Percentiles rank a stretch among this genome's conserved stretches.
phyloP scores from a whole-genome alignment of 352 stramenopile genomes.

The Plasmopara viticola region DNA sequence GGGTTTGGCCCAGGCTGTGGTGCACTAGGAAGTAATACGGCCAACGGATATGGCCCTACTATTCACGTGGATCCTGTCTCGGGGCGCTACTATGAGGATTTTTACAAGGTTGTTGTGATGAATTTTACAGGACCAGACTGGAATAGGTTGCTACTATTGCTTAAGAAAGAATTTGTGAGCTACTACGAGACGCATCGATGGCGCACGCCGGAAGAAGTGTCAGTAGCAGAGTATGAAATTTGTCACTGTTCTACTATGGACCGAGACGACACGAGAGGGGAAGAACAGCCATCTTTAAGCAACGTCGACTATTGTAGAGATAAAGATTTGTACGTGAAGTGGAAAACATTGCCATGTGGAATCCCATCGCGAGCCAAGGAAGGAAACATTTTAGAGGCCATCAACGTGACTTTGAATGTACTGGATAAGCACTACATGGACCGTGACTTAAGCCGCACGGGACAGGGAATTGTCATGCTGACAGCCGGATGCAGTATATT shows the following conservation, averaged over 20 bases:
- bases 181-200: conserved; percentile 85
- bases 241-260: conserved; percentile 19
- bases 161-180: conserved; percentile 92
- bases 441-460: conserved; percentile 89
- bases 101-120: conserved; percentile 80
- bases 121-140: conserved; percentile 90
- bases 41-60: conserved; percentile 40
- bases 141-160: conserved; percentile 80
- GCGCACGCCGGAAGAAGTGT: conserved; percentile 43
- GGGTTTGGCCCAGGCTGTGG: conserved; percentile 33
- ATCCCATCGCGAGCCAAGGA: conserved; percentile 89
- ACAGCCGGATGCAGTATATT: conserved; percentile 96
- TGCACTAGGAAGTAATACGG: conserved; percentile 23
- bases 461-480: conserved; percentile 95
- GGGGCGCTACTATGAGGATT: conserved; percentile 65
- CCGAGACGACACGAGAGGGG: neutral
- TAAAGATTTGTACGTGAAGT: conserved; percentile 40
- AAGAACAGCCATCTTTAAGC: neutral
- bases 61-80: conserved; percentile 53
- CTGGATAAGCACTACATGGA: conserved; percentile 99
- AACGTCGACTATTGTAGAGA: conserved; percentile 4
- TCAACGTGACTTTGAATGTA: conserved; percentile 98
- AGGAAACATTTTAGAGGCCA: conserved; percentile 97
- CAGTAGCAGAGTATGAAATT: conserved; percentile 53
- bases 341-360: conserved; percentile 52